Evolutionary conservation across 2,329 filamentous ascomycete species (phyloP), one percentile per base, ranked within the genome.

Genomic region (Beauveria brongniartii): DNA sequence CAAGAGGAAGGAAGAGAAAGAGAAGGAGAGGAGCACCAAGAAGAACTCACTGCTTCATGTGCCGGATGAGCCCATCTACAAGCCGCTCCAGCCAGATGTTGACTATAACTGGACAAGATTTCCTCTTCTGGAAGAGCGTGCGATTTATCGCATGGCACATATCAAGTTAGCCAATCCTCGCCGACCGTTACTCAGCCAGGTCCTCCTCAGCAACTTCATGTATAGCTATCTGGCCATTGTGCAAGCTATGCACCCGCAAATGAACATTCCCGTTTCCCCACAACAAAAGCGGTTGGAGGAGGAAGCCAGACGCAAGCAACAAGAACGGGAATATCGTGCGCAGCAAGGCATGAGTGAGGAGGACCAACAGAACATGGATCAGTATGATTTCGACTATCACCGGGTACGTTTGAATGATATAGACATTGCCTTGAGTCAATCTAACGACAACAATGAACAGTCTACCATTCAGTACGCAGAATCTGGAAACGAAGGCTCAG

Each of bases 171-270:
- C 94, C n/a, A 97, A 99, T 71, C 94, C 94, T 43, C 87, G 93
- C 50, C 88, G 94, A 61, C 90, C 93, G 46, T 77, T 99, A 56
- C 89, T 96, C 70, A 97, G 93, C 63, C 94, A 99, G 74, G 94
- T 99, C 24, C 80, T 99, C 62, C 83, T 99, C 66, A 97, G 92
- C 75, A 99, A 99, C 73, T 99, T 99, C 75, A 99, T 99, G 94
- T 99, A 99, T 77, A 94, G 92, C 61, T 99, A 99, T 73, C 83
- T 99, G 65, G 94, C 94, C 64, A 99, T 97, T 74, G 94, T 99
- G 51, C 94, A 99, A 75, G 92, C 95, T 69, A 97, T 97, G 91
- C 94, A 99, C 73, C 94, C 94, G 48, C 91, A 96, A 70, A 90
- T 97, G 76, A 90, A 95, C 69, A 87, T 96, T 48, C 91, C 91